Evolutionary conservation across 2,329 filamentous ascomycete species (phyloP), one percentile per base, ranked within the genome.

Genomic region (Claviceps capensis): DNA sequence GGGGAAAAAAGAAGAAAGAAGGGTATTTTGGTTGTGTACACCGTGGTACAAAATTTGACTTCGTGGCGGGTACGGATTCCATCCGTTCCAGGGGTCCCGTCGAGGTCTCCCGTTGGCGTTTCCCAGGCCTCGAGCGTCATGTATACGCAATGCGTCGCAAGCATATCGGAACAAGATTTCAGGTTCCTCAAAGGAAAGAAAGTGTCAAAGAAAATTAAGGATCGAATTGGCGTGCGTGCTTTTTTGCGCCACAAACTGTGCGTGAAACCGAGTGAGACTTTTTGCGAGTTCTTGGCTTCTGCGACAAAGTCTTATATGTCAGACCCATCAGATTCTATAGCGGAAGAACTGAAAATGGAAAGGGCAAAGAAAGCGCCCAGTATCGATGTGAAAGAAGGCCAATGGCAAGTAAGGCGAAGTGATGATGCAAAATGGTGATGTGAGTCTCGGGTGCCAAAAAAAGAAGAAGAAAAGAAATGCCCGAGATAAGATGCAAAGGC

Each of bases 331-430:
- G 9, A n/a, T 26, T 36, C 30, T 30, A 40, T 26, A 55, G 22
- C 42, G 30, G 11, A 26, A 54, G 59, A 50, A 49, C 50, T 50
- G 51, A 58, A 55, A 13, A 44, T 52, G 49, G 55, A 53, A 55
- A 58, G 53, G 56, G 58, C 56, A 56, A 56, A 53, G 58, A 55
- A 56, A 56, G 54, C 48, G 52, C 30, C 30, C 38, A 44, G n/a
- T 47, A 9, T 13, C 43, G 17, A 44, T 44, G 17, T 52, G 53
- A 55, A 52, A 53, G 52, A 46, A 47, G 40, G 30, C 30, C 30
- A 34, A 48, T 44, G 19, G 30, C 42, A 53, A 51, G 23, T 47
- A 36, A n/a, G 41, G 42, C 36, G 19, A 11, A 16, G 16, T 45
- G 9, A 16, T 41, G 13, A 34, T 34, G 23, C 46, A 22, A 41